These are phyloP conservation scores for Cucurbita ficifolia DNA, from an alignment of 306 rosid genomes.

Conservation along the genomic window DNA sequence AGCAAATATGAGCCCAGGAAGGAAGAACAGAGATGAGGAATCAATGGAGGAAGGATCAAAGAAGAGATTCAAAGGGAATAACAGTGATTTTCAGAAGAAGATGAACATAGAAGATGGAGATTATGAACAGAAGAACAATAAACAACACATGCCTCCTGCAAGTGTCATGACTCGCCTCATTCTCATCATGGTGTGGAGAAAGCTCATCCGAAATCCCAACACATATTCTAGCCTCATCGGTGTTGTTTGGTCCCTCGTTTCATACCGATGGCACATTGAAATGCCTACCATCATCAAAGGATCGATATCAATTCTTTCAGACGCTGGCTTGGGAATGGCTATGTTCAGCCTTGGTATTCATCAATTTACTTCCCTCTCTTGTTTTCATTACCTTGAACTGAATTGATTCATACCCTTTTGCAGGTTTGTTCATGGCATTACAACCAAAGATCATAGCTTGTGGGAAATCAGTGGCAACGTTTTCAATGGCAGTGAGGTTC, in stretches of 20 bases:
- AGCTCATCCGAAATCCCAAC: slow-evolving; percentile 82
- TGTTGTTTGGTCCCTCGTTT: slow-evolving; percentile 63
- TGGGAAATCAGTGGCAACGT: slow-evolving; percentile 77
- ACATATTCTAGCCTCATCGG: slow-evolving; percentile 76
- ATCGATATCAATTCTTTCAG: slow-evolving; percentile 68
- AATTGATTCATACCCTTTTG: neutral
- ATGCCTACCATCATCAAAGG: slow-evolving; percentile 75
- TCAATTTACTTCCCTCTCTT: neutral
- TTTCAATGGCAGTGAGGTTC: slow-evolving; percentile 91
- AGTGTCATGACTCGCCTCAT: slow-evolving; percentile 84
- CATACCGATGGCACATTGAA: slow-evolving; percentile 65
- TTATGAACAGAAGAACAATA: slow-evolving; percentile 17
- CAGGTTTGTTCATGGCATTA: slow-evolving; percentile 88
- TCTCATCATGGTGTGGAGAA: slow-evolving; percentile 86
- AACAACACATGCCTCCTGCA: slow-evolving; percentile 72
- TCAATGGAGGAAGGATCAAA: slow-evolving; percentile 33
- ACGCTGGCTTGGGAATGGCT: slow-evolving; percentile 92
- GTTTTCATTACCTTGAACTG: neutral
- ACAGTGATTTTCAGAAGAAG: slow-evolving; percentile 26
- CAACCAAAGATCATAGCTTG: slow-evolving; percentile 82
- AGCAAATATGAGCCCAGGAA: slow-evolving; percentile 49
- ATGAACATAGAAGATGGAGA: slow-evolving; percentile 36
- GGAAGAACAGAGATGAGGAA: slow-evolving; percentile 20
- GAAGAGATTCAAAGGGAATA: slow-evolving; percentile 16
- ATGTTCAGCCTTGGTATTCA: slow-evolving; percentile 77